phyloP scores from a whole-genome alignment of 768 basidiomycete species.

The Baorangia bicolor region DNA sequence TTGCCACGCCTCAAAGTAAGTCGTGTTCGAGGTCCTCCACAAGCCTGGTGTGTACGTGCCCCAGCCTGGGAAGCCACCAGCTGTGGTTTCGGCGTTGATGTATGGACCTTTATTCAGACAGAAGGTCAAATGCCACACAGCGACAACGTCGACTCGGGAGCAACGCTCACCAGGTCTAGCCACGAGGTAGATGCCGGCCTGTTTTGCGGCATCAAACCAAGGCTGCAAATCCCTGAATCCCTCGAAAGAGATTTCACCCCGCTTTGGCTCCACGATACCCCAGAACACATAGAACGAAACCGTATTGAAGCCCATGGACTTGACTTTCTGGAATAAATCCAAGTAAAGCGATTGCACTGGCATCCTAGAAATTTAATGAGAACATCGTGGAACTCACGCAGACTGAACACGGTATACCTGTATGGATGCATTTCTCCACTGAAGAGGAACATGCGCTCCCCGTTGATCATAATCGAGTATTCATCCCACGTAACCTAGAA shows the following conservation, averaged over 20 bases:
- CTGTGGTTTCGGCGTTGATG: conserved; percentile 36
- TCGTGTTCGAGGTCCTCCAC: conserved; percentile 49
- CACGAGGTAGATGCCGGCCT: conserved; percentile 28
- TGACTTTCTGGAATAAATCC: conserved; percentile 64
- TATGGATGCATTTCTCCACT: conserved; percentile 66
- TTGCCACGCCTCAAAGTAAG: conserved; percentile 50
- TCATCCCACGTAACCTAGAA: conserved; percentile 56
- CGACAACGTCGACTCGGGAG: neutral
- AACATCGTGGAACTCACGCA: neutral
- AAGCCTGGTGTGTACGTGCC: conserved; percentile 51
- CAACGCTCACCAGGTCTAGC: conserved; percentile 24
- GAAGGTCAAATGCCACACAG: neutral
- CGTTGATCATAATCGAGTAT: conserved; percentile 56
- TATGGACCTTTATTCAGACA: conserved; percentile 20
- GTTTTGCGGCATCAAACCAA: conserved; percentile 30
- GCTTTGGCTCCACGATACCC: conserved; percentile 44
- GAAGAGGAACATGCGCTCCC: conserved; percentile 55
- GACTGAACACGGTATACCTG: conserved; percentile 28
- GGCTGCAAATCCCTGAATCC: conserved; percentile 40
- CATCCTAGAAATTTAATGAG: conserved; percentile 11
- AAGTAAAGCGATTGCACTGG: conserved; percentile 38
- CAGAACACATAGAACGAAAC: conserved; percentile 62
- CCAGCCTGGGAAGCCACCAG: conserved; percentile 54
- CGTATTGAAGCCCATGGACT: conserved; percentile 37
- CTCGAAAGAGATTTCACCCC: conserved; percentile 51